These are phyloP conservation scores for Mucor ambiguus DNA, from an alignment of 371 early-diverging fungal species.

Conservation along the genomic window DNA sequence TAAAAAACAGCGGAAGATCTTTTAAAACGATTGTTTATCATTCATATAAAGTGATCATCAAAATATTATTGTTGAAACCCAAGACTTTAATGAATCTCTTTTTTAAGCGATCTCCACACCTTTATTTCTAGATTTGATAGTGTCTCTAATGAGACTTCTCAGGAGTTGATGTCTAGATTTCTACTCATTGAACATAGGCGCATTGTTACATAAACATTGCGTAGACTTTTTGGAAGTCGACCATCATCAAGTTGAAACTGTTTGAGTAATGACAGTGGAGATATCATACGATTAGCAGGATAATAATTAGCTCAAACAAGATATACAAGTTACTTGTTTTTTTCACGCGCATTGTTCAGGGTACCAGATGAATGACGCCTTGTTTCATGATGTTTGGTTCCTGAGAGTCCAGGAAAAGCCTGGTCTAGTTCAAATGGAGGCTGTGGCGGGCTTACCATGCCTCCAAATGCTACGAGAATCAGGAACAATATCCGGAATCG, in stretches of 20 bases:
- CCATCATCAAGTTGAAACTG: not conserved
- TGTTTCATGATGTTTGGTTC: not conserved
- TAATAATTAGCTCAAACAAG: not conserved
- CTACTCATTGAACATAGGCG: not conserved
- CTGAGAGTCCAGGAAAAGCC: not conserved
- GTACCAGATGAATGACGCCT: not conserved
- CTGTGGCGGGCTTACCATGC: not conserved
- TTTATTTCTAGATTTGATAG: not conserved
- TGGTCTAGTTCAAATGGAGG: not conserved
- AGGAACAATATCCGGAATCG: not conserved
- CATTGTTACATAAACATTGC: not conserved
- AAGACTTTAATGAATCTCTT: not conserved
- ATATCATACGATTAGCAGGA: not conserved
- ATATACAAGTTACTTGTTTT: not conserved
- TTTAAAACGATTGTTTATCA: not conserved
- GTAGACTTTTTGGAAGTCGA: not conserved
- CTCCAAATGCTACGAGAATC: not conserved
- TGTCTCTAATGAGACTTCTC: not conserved
- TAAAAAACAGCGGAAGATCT: not conserved
- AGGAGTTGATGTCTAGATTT: not conserved
- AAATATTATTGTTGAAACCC: slow-evolving; percentile 1
- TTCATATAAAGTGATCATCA: not conserved
- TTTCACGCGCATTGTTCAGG: not conserved
- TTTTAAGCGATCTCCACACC: not conserved
- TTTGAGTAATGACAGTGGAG: not conserved